Conservation (phyloP, 805 yeast species). For the Yarrowia bubula region DNA sequence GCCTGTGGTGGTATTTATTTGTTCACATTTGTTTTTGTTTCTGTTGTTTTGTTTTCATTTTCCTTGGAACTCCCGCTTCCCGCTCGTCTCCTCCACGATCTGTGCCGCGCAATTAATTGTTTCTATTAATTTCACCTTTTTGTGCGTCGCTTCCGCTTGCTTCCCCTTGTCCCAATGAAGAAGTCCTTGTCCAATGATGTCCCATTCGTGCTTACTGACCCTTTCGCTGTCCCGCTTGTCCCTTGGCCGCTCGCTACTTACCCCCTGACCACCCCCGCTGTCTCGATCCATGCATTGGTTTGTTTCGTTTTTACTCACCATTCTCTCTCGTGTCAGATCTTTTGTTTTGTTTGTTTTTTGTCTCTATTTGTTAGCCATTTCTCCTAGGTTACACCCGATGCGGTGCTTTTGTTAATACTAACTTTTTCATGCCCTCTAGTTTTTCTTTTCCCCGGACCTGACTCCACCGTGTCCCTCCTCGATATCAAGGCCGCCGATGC, state of each 20-base stretch:
- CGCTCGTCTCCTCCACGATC: too few relatives aligned
- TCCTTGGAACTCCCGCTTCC: too few relatives aligned
- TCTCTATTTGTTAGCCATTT: background rate
- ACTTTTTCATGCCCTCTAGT: background rate
- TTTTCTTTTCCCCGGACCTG: background rate
- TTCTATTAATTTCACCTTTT: too few relatives aligned
- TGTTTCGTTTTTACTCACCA: background rate
- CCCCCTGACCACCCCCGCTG: too few relatives aligned
- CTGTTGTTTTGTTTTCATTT: background rate
- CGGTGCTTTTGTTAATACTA: conserved; percentile 5
- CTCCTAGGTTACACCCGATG: conserved; percentile 8
- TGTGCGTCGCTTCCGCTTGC: too few relatives aligned
- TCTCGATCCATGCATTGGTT: too few relatives aligned
- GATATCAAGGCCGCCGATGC: conserved; percentile 12
- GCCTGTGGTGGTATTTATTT: background rate
- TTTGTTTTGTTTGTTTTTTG: background rate
- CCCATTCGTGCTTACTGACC: background rate
- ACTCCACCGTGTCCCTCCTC: background rate
- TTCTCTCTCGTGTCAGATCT: background rate
- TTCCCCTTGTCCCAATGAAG: too few relatives aligned
- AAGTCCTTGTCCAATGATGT: too few relatives aligned
- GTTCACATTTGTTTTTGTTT: background rate
- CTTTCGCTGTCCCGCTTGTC: background rate
- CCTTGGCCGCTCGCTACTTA: too few relatives aligned
- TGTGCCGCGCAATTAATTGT: too few relatives aligned